Evolutionary conservation across 345 rosid species (phyloP).

Genomic region (Syzygium aqueum): DNA sequence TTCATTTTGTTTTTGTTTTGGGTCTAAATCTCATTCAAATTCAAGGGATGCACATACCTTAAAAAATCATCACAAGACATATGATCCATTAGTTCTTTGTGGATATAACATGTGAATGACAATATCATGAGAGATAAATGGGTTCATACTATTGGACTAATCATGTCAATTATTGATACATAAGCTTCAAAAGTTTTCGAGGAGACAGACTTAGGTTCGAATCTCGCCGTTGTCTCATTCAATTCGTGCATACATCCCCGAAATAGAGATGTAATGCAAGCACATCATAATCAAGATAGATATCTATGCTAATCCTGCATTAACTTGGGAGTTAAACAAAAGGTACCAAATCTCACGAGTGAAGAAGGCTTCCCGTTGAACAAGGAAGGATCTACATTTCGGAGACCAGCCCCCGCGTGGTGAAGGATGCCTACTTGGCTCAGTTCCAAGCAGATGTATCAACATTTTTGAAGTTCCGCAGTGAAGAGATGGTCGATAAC

Average conservation of each 20-base stretch:
- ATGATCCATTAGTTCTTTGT: too few relatives aligned
- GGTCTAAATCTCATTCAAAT: too few relatives aligned
- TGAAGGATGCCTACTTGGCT: slow-evolving; percentile 11
- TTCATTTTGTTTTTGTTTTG: too few relatives aligned
- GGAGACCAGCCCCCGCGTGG: slow-evolving; percentile 9
- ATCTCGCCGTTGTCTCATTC: neutral
- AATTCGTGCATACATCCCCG: neutral
- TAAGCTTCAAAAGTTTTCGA: neutral
- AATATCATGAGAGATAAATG: too few relatives aligned
- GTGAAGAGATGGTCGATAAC: slow-evolving; percentile 6
- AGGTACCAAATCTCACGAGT: slow-evolving; percentile 7
- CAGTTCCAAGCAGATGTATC: slow-evolving; percentile 14
- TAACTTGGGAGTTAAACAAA: neutral
- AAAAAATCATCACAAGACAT: too few relatives aligned
- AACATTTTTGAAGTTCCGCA: slow-evolving; percentile 6
- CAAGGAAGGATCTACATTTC: slow-evolving; percentile 14
- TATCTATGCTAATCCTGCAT: neutral
- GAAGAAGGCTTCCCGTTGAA: slow-evolving; percentile 10
- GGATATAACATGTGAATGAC: too few relatives aligned
- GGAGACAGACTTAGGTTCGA: neutral
- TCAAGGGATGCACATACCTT: too few relatives aligned
- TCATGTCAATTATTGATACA: neutral
- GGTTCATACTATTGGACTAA: too few relatives aligned
- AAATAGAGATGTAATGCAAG: neutral
- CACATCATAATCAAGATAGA: neutral